Evolutionary conservation across 176 grass and related monocot genomes (phyloP), one percentile per base, ranked within the genome.

Genomic region (Paspalum notatum): DNA sequence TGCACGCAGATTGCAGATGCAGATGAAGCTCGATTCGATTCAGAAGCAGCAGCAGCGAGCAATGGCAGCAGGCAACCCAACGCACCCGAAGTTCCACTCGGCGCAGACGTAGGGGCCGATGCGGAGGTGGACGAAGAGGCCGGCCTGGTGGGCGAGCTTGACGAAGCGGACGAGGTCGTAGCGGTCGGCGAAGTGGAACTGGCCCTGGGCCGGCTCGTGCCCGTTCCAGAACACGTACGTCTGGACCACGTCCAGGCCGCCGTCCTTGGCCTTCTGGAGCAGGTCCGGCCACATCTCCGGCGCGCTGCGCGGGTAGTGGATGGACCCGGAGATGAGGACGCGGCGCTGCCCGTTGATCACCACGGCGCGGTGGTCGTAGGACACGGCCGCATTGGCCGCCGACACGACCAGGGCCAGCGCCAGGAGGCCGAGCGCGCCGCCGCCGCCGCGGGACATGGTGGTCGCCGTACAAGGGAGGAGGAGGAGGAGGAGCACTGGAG

Each of bases 241-340:
- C 71, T 99, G 96, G 13, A 99, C 84, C 52, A 92, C 88, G 90
- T 98, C 95, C 1, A 99, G 89, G 1, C 96, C 96, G 17, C 96
- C 96, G 80, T 93, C 90, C 88, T 91, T 99, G 40, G 96, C 96
- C 82, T 95, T 99, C 81, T 99, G 86, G 16, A 99, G 91, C 37
- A 99, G 84, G 82, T 88, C 96, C 47, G 96, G 96, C 96, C 96
- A 99, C 96, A 99, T 99, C 96, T 99, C 92, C 46, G 96, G 92
- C 17, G 96, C 93, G 90, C 96, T 99, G 73, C 96, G 94, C 4
- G 96, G 96, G 88, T 99, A 99, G 86, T 99, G 96, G 88, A 99
- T 99, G 50, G 92, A 95, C 0, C 96, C 96, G 3, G 96, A 99
- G 21, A 99, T 91, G 63, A 99, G 92, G 68, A 99, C 86, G 50